Evolutionary conservation across 306 rosid species (phyloP).

Genomic region (Prunus kanzakura): DNA sequence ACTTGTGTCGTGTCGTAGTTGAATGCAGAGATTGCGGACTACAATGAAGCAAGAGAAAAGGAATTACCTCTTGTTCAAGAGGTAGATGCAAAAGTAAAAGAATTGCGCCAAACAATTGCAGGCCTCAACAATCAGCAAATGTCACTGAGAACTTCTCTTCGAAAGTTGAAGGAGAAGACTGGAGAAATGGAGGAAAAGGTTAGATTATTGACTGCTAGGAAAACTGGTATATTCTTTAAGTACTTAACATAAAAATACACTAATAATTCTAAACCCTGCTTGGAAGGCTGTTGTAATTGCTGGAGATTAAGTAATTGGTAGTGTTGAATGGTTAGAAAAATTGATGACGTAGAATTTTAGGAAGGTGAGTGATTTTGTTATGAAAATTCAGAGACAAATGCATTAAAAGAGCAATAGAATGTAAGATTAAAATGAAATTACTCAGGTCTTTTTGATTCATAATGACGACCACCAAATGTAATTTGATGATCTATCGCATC

Average conservation of each 20-base stretch:
- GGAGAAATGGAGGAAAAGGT: slow-evolving; percentile 79
- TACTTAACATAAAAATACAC: not conserved
- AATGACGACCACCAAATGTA: not conserved
- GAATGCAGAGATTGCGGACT: slow-evolving; percentile 51
- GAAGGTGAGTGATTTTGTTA: not conserved
- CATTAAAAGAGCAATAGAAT: not conserved
- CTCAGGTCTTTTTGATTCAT: not conserved
- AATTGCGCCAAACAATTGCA: slow-evolving; percentile 59
- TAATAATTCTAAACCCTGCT: not conserved
- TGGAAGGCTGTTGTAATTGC: no score
- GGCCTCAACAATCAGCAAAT: slow-evolving; percentile 65
- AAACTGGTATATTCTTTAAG: slow-evolving; percentile 7
- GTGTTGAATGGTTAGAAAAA: not conserved
- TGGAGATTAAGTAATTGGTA: not conserved
- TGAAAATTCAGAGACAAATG: not conserved
- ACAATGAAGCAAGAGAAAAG: slow-evolving; percentile 61
- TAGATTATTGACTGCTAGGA: slow-evolving; percentile 23
- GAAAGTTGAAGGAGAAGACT: slow-evolving; percentile 63
- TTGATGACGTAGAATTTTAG: not conserved
- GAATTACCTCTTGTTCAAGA: slow-evolving; percentile 77
- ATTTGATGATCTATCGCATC: not conserved
- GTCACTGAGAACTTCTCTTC: slow-evolving; percentile 50
- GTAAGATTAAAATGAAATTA: not conserved
- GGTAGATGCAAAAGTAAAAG: slow-evolving; percentile 65
- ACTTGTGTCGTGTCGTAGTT: slow-evolving; percentile 41